Percentiles rank a stretch among this genome's conserved stretches.
These are phyloP conservation scores for Wickerhamiella sorbophila DNA, from an alignment of 805 yeast genomes.

Conservation along the genomic window DNA sequence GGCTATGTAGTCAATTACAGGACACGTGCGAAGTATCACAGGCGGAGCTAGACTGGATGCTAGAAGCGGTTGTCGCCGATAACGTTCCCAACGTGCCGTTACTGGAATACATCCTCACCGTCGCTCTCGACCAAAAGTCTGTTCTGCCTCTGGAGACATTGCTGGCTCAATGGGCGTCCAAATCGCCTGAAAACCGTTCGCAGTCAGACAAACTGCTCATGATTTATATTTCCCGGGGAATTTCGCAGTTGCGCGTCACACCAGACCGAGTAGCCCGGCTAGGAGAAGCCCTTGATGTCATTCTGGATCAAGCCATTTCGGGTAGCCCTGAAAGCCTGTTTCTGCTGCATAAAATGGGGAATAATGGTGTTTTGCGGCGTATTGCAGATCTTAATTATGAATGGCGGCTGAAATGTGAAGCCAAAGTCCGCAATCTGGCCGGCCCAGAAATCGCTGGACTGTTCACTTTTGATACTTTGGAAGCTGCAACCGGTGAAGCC, in stretches of 20 bases:
- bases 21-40: conserved; percentile 12
- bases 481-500: not conserved
- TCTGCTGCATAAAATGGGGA: conserved; percentile 1
- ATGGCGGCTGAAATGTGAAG: conserved; percentile 2
- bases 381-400: not conserved
- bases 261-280: not conserved
- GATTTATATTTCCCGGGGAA: conserved; percentile 14
- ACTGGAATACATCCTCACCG: conserved; percentile 19
- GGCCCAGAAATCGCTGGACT: not conserved
- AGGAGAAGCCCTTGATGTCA: not conserved
- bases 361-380: not conserved
- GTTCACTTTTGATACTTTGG: not conserved
- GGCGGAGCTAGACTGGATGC: not conserved
- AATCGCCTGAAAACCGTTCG: conserved; percentile 1
- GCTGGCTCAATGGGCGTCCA: conserved; percentile 5
- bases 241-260: conserved; percentile 3
- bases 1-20: conserved; percentile 21
- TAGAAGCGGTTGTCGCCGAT: not conserved
- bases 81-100: conserved; percentile 16
- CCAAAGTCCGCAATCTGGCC: not conserved
- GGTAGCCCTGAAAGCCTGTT: conserved; percentile 13
- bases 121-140: conserved; percentile 17
- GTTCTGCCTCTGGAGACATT: conserved; percentile 14
- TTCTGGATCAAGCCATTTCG: conserved; percentile 10
- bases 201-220: conserved; percentile 5